Base-by-base conservation (phyloP, 78 protist genomes). In the Paulinella micropora region DNA sequence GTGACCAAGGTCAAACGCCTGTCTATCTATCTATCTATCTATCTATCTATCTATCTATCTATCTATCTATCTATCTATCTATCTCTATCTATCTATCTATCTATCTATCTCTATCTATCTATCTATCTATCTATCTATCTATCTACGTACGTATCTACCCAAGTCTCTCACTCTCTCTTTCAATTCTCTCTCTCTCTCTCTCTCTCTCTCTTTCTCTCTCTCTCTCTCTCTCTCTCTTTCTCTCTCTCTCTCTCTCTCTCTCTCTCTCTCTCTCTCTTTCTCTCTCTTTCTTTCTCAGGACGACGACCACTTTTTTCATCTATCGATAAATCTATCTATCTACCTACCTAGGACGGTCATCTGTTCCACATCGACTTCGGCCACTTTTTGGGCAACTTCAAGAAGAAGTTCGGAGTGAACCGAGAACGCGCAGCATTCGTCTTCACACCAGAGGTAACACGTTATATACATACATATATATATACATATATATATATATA, bases 291-390 rank as follows among this genome's bases (percentile, higher is more conserved):
- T 15, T 51, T 15, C 73, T 51, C 73, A 29, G 84, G 38, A 81
- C 15, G 28, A 81, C 15, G 84, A 81, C 84, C 9, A 81, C 84
- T 31, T 81, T n/a, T n/a, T n/a, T n/a, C n/a, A n/a, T n/a, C n/a
- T n/a, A n/a, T n/a, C n/a, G n/a, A n/a, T n/a, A n/a, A n/a, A n/a
- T n/a, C n/a, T n/a, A n/a, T n/a, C n/a, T n/a, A n/a, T n/a, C n/a
- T n/a, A n/a, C n/a, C 38, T 81, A 81, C 84, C 39, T 6, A 81
- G 84, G 84, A 81, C 84, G 88, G 88, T 6, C 39, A 86, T 40
- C 69, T 86, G 35, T 86, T 86, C 39, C 88, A 86, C 15, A 86
- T 86, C 88, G 88, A 86, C 88, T 86, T 86, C 69, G 88, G 88
- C 15, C 88, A 86, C 28, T 86, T 86, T 40, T 35, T 86, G 51